Percentiles rank a stretch among this genome's conserved stretches.
These are phyloP conservation scores for Rhizomucor pusillus DNA, from an alignment of 371 early-diverging fungal species.

Conservation along the genomic window DNA sequence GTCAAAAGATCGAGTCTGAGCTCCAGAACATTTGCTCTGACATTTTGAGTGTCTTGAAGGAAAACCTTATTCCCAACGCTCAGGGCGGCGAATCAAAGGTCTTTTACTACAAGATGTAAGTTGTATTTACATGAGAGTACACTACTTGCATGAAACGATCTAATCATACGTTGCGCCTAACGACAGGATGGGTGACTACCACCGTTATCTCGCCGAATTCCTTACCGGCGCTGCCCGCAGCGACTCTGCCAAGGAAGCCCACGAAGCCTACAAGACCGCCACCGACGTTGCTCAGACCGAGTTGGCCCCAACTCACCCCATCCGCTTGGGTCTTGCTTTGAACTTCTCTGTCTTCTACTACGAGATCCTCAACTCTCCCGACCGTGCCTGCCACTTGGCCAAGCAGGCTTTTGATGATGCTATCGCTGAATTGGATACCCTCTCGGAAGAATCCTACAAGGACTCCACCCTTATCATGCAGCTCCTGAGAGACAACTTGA, in stretches of 20 bases:
- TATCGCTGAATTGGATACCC: conserved; percentile 96
- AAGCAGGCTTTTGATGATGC: conserved; percentile 99
- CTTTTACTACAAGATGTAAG: conserved; percentile 99
- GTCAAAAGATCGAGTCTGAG: conserved; percentile 92
- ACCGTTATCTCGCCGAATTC: conserved; percentile 99
- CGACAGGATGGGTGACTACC: conserved; percentile 99
- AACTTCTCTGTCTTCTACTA: conserved; percentile 99
- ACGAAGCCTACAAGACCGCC: conserved; percentile 96
- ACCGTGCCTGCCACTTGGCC: conserved; percentile 98
- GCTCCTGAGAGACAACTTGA: conserved; percentile 99
- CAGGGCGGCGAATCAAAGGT: conserved; percentile 95
- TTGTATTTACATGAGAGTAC: conserved; percentile 6
- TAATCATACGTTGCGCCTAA: conserved; percentile 4
- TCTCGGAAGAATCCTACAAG: conserved; percentile 99
- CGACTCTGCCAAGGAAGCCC: conserved; percentile 85
- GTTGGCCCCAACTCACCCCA: conserved; percentile 97
- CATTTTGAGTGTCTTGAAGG: conserved; percentile 90
- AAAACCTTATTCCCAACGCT: conserved; percentile 86
- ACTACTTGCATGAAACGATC: too few species aligned
- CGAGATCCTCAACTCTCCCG: conserved; percentile 99
- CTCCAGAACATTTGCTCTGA: conserved; percentile 95
- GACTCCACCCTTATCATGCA: conserved; percentile 99
- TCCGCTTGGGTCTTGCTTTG: conserved; percentile 98
- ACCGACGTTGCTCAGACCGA: conserved; percentile 93
- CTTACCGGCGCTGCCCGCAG: conserved; percentile 84